A percentile compares a stretch with the other conserved stretches of the same genome.
These are phyloP conservation scores for Gyromitra esculenta DNA, from an alignment of 2,329 filamentous ascomycete species.

Conservation along the genomic window DNA sequence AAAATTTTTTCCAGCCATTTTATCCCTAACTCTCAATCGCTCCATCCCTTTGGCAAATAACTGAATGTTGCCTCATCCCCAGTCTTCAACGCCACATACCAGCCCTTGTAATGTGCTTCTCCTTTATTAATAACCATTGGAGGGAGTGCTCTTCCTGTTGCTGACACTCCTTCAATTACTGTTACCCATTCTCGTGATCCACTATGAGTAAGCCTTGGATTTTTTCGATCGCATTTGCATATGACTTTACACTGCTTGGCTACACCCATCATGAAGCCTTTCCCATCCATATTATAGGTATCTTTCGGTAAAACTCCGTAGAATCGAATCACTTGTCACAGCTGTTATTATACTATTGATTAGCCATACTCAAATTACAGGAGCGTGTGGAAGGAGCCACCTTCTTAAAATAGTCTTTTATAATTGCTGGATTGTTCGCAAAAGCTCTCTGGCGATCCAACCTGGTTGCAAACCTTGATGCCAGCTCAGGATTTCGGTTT, in stretches of 20 bases:
- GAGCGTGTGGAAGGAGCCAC: background rate
- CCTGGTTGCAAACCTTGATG: background rate
- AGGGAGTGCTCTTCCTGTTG: constrained; percentile 1
- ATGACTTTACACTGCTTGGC: constrained; percentile 4
- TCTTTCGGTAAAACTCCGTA: constrained; percentile 16
- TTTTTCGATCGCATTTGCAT: constrained; percentile 20
- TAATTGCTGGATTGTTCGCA: background rate
- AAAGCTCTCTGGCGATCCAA: background rate
- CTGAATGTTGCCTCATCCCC: background rate
- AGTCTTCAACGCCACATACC: background rate
- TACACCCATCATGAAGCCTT: constrained; percentile 15
- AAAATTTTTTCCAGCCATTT: constrained; percentile 9
- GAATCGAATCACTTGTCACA: background rate
- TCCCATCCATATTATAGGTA: constrained; percentile 30
- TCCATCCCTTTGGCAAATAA: constrained; percentile 14
- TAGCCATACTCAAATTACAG: too few relatives aligned
- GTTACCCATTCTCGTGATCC: constrained; percentile 21
- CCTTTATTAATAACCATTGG: constrained; percentile 23
- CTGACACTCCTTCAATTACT: constrained; percentile 20
- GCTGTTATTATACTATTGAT: background rate
- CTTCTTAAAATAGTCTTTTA: constrained; percentile 24
- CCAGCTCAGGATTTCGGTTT: background rate
- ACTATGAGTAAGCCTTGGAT: background rate
- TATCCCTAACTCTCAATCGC: background rate
- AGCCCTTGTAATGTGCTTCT: constrained; percentile 7